Conservation (phyloP, 169 alveolate genomes). For the Plasmodium falciparum region DNA sequence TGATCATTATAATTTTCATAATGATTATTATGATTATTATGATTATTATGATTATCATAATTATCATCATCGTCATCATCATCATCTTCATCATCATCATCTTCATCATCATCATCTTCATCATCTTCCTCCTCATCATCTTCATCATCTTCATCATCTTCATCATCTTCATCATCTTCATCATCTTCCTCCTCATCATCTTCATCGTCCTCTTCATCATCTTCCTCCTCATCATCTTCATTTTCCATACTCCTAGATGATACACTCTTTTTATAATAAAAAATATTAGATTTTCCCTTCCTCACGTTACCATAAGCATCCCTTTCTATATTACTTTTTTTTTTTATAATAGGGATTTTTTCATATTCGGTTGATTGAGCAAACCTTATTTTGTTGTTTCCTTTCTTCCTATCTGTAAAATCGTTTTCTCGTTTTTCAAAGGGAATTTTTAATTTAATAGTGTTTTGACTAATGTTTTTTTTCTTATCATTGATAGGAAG, state of each 20-base stretch:
- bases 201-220: background rate
- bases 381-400: background rate
- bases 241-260: background rate
- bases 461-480: constrained; percentile 2
- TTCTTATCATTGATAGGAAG: constrained; percentile 17
- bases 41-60: background rate
- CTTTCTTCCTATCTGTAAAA: background rate
- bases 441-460: constrained; percentile 14
- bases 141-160: constrained; percentile 5
- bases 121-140: background rate
- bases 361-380: background rate
- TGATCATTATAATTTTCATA: background rate
- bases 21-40: background rate
- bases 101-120: constrained; percentile 10
- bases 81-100: background rate
- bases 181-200: background rate
- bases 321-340: background rate
- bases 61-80: background rate
- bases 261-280: background rate
- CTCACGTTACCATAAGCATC: background rate
- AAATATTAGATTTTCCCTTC: background rate
- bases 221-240: background rate
- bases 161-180: background rate
- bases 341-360: background rate
- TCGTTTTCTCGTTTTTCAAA: background rate